Evolutionary conservation across 176 grass and related monocot species (phyloP).

Genomic region (Raddia distichophylla): DNA sequence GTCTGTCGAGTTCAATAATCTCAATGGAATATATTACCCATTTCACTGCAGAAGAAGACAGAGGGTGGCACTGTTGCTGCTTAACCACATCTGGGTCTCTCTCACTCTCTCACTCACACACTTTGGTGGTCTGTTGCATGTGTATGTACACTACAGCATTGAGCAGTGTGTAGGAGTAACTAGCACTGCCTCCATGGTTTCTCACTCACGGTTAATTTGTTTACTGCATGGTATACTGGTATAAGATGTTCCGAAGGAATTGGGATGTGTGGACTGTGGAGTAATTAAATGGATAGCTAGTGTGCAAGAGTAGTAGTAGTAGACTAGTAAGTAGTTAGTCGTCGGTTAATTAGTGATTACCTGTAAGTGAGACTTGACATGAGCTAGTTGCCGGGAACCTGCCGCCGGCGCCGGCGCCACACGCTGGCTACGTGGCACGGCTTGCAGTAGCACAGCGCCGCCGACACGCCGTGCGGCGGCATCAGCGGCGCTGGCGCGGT

Average conservation of each 20-base stretch:
- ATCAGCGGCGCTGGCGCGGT: slow-evolving; percentile 28
- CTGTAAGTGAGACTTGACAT: slow-evolving; percentile 89
- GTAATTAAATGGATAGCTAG: neutral
- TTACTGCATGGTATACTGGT: neutral
- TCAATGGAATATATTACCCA: too few relatives aligned
- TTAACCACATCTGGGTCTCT: slow-evolving; percentile 35
- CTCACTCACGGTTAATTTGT: neutral
- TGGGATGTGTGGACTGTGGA: neutral
- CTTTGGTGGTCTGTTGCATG: slow-evolving; percentile 45
- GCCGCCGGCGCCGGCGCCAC: slow-evolving; percentile 33
- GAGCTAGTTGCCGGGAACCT: slow-evolving; percentile 56
- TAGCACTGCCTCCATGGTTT: slow-evolving; percentile 30
- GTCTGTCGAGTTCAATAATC: too few relatives aligned
- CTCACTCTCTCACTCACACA: slow-evolving; percentile 1
- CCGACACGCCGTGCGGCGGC: neutral
- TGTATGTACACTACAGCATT: slow-evolving; percentile 40
- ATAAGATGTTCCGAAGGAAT: neutral
- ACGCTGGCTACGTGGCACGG: slow-evolving; percentile 38
- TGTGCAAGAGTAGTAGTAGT: neutral
- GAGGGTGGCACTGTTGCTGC: slow-evolving; percentile 36
- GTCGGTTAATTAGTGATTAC: neutral
- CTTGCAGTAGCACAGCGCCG: slow-evolving; percentile 50
- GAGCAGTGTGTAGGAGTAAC: slow-evolving; percentile 38
- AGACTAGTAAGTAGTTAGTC: neutral
- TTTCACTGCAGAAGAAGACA: slow-evolving; percentile 36